Evolutionary conservation across 129 eudicot genomes (phyloP).

Genomic region (Flaveria ramosissima): DNA sequence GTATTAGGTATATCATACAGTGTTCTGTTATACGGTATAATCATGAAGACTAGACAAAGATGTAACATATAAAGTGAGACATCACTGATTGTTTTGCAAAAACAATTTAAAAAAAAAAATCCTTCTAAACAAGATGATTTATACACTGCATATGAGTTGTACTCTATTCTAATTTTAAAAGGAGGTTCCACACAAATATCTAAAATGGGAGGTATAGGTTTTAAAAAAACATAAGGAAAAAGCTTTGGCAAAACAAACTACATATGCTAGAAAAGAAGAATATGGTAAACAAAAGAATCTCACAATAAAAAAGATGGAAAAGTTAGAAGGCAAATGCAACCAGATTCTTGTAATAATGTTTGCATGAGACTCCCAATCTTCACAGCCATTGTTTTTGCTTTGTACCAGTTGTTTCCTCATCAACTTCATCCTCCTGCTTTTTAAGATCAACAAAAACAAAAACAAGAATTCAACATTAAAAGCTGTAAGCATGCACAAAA

Average conservation of each 20-base stretch:
- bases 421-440: slow-evolving; percentile 39
- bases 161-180: background rate
- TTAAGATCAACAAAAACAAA: slow-evolving; percentile 19
- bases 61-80: background rate
- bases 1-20: no score
- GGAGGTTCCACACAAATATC: background rate
- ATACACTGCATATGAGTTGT: background rate
- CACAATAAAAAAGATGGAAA: slow-evolving; percentile 24
- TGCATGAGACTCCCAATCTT: slow-evolving; percentile 22
- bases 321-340: slow-evolving; percentile 31
- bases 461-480: slow-evolving; percentile 4
- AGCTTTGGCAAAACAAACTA: background rate
- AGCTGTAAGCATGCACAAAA: background rate
- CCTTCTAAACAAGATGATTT: background rate
- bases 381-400: slow-evolving; percentile 29
- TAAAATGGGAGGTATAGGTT: background rate
- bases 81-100: background rate
- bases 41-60: background rate
- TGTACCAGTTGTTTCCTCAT: slow-evolving; percentile 37
- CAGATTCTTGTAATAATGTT: slow-evolving; percentile 12
- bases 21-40: background rate
- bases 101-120: background rate
- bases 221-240: background rate
- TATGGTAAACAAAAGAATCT: slow-evolving; percentile 14
- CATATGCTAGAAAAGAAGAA: slow-evolving; percentile 10